A percentile compares a stretch with the other conserved stretches of the same genome.
phyloP scores from a whole-genome alignment of 2,329 filamentous ascomycete genomes.

The Fusarium compactum region DNA sequence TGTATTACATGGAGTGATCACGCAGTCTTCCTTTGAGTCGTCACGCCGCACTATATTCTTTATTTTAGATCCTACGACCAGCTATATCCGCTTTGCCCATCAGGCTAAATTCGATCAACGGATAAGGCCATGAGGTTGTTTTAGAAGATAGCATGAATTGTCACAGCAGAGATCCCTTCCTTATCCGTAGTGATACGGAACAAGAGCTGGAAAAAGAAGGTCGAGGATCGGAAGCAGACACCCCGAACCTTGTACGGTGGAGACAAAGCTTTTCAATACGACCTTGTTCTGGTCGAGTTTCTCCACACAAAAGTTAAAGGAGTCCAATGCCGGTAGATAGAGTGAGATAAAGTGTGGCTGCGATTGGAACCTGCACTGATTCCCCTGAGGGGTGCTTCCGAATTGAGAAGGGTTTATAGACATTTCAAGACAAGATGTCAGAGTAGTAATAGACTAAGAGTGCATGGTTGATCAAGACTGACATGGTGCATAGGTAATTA shows the following conservation, averaged over 20 bases:
- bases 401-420: background rate
- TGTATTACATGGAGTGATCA: background rate
- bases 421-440: background rate
- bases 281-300: background rate
- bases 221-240: slow-evolving; percentile 9
- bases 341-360: slow-evolving; percentile 16
- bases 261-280: background rate
- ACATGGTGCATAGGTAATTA: background rate
- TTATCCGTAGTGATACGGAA: slow-evolving; percentile 22
- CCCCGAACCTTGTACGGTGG: slow-evolving; percentile 19
- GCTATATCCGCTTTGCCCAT: slow-evolving; percentile 1
- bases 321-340: slow-evolving; percentile 4
- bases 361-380: background rate
- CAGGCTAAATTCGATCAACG: slow-evolving; percentile 10
- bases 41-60: background rate
- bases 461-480: background rate
- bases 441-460: background rate
- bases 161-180: background rate
- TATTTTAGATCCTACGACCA: background rate
- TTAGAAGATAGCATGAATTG: background rate
- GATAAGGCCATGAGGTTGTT: slow-evolving; percentile 7
- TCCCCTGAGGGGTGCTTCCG: background rate
- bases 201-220: slow-evolving; percentile 12
- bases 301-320: background rate
- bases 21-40: background rate